A percentile compares a stretch with the other conserved stretches of the same genome.
Conservation (phyloP, 2,329 filamentous ascomycete species). For the Lojkania enalia region DNA sequence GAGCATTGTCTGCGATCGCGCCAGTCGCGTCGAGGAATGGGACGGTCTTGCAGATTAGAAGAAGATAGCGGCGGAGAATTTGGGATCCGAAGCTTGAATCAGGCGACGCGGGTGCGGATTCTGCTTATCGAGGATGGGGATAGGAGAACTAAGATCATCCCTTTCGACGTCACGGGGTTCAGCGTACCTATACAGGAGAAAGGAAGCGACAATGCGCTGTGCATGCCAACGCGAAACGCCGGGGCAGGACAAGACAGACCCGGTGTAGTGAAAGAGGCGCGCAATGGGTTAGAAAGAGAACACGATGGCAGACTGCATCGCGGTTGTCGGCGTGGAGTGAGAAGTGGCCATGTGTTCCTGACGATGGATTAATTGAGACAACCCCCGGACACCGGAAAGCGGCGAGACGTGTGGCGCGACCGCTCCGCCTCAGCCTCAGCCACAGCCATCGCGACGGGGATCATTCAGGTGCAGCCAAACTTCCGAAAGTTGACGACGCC, state of each 20-base stretch:
- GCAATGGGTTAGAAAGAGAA: constrained; percentile 26
- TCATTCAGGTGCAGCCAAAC: no score
- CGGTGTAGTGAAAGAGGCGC: constrained; percentile 14
- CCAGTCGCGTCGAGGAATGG: constrained; percentile 8
- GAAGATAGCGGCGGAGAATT: not conserved
- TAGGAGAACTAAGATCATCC: constrained; percentile 20
- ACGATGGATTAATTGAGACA: constrained; percentile 1
- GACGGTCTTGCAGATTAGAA: not conserved
- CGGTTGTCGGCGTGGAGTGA: constrained; percentile 1
- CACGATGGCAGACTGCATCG: constrained; percentile 26
- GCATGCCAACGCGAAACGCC: constrained; percentile 14
- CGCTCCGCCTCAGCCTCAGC: no score
- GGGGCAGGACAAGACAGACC: constrained; percentile 8
- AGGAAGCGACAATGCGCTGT: constrained; percentile 16
- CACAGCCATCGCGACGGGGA: no score
- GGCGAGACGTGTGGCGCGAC: no score
- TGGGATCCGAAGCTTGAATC: not conserved
- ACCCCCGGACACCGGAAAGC: no score
- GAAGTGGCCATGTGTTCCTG: constrained; percentile 37
- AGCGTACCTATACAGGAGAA: constrained; percentile 43
- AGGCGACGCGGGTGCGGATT: not conserved
- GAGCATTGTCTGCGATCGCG: constrained; percentile 7
- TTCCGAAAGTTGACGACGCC: no score
- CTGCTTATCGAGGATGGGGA: constrained; percentile 1
- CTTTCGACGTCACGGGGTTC: constrained; percentile 26